Conservation (phyloP, 306 rosid species). For the Fragaria ananassa region DNA sequence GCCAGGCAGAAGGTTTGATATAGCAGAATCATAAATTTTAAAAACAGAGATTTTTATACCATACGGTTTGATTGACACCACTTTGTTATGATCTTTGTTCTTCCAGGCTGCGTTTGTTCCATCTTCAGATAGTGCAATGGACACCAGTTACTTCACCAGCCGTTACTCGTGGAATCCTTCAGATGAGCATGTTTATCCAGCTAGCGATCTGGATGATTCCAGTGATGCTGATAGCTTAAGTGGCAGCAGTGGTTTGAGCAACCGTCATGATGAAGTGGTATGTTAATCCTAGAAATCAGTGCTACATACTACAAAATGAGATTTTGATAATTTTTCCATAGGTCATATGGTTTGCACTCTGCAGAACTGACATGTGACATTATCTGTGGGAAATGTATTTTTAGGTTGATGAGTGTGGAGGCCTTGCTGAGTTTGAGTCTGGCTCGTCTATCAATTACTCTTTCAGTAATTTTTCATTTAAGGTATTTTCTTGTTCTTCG, state of each 20-base stretch:
- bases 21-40: constrained; percentile 8
- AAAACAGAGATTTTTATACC: constrained; percentile 4
- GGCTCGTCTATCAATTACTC: constrained; percentile 81
- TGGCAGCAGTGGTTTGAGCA: constrained; percentile 87
- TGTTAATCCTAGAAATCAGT: constrained; percentile 15
- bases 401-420: constrained; percentile 88
- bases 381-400: constrained; percentile 27
- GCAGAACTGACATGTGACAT: constrained; percentile 34
- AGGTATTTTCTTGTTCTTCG: constrained; percentile 46
- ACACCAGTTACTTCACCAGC: constrained; percentile 92
- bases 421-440: constrained; percentile 89
- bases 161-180: constrained; percentile 88
- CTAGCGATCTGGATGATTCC: constrained; percentile 77
- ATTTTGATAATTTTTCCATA: background rate
- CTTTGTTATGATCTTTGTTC: constrained; percentile 11
- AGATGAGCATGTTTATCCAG: constrained; percentile 56
- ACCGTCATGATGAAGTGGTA: constrained; percentile 98
- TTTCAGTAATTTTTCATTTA: constrained; percentile 95
- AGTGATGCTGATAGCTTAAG: constrained; percentile 93
- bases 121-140: constrained; percentile 85
- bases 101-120: constrained; percentile 99
- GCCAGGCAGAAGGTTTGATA: constrained; percentile 87
- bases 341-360: constrained; percentile 7
- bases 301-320: background rate
- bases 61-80: constrained; percentile 8